Conservation (phyloP, 2,329 filamentous ascomycete species). For the Aureobasidium sp. region DNA sequence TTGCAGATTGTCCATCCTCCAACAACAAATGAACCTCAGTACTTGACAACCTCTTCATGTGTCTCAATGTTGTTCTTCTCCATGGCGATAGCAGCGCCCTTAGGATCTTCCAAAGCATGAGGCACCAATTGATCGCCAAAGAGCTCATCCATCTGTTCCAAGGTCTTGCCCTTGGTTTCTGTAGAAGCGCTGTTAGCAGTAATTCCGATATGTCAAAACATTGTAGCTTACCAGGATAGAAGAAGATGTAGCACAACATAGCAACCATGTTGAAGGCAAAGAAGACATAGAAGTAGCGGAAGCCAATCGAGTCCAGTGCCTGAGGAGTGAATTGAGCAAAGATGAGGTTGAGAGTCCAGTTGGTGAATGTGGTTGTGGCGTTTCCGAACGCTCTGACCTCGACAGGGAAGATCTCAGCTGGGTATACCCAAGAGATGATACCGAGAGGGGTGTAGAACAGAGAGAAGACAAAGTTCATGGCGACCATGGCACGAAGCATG, state of each 20-base stretch:
- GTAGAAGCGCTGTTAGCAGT: background rate
- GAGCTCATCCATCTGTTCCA: conserved; percentile 20
- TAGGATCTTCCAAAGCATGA: conserved; percentile 30
- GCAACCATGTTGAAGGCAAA: conserved; percentile 43
- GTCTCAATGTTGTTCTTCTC: conserved; percentile 7
- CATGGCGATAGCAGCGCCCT: conserved; percentile 21
- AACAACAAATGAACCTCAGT: background rate
- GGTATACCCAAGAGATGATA: conserved; percentile 43
- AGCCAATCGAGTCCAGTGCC: conserved; percentile 35
- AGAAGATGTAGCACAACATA: conserved; percentile 22
- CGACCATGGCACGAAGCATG: conserved; percentile 38
- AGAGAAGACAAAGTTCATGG: conserved; percentile 43
- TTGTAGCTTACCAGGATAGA: conserved; percentile 16
- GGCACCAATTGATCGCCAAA: conserved; percentile 30
- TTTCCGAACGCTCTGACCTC: conserved; percentile 22
- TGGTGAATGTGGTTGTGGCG: conserved; percentile 37
- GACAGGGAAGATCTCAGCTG: conserved; percentile 39
- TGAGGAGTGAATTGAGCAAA: conserved; percentile 44
- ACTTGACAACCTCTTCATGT: background rate
- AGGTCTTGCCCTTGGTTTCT: conserved; percentile 20
- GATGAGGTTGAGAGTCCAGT: conserved; percentile 41
- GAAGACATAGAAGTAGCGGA: conserved; percentile 45
- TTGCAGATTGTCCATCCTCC: no score
- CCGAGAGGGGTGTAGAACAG: conserved; percentile 40
- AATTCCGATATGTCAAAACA: background rate